Conservation (phyloP, 1,284 basidiomycete species). For the Inonotus hispidus region DNA sequence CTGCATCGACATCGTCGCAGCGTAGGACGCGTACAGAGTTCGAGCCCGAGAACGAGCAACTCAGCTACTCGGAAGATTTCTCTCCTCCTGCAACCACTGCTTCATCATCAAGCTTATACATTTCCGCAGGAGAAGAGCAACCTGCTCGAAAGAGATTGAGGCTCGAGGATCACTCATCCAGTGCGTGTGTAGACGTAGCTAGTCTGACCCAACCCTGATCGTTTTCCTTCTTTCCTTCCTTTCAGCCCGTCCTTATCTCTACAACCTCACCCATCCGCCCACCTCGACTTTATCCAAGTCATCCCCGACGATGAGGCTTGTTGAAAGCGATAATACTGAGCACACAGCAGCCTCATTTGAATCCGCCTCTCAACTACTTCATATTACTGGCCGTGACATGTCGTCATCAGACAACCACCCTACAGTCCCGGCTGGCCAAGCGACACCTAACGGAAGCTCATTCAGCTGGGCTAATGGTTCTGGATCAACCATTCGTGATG, state of each 20-base stretch:
- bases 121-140: neutral
- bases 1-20: constrained; percentile 4
- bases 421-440: constrained; percentile 36
- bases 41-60: constrained; percentile 14
- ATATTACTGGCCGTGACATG: constrained; percentile 43
- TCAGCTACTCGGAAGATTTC: neutral
- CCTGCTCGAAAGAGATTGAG: constrained; percentile 64
- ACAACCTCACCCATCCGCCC: constrained; percentile 29
- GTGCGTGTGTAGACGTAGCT: constrained; percentile 21
- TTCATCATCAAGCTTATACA: neutral
- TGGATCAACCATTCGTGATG: constrained; percentile 19
- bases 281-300: constrained; percentile 24
- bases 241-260: constrained; percentile 20
- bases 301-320: constrained; percentile 47
- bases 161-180: constrained; percentile 36
- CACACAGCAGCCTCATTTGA: constrained; percentile 40
- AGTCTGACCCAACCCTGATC: neutral
- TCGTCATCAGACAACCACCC: constrained; percentile 27
- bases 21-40: constrained; percentile 13
- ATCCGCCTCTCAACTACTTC: constrained; percentile 37
- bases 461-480: constrained; percentile 18
- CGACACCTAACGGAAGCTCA: constrained; percentile 3
- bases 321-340: constrained; percentile 46
- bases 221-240: neutral
- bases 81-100: neutral